Conservation (phyloP, 2,329 filamentous ascomycete species). For the Penicillium sp. region DNA sequence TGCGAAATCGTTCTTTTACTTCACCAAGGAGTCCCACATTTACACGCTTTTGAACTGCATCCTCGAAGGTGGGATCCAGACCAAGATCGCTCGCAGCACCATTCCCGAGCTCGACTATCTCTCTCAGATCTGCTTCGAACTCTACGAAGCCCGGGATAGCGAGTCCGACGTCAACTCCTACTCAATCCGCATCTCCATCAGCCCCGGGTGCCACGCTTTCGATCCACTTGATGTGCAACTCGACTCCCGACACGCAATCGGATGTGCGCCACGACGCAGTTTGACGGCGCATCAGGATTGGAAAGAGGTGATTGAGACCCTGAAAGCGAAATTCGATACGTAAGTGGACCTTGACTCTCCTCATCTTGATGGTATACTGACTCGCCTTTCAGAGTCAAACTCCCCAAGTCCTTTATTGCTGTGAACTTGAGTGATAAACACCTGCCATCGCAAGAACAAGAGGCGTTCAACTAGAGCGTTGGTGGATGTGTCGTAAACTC, state of each 20-base stretch:
- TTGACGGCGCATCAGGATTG: constrained; percentile 90
- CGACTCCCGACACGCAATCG: constrained; percentile 94
- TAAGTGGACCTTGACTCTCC: constrained; percentile 48
- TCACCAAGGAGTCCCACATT: constrained; percentile 98
- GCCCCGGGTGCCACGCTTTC: constrained; percentile 92
- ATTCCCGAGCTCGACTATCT: constrained; percentile 98
- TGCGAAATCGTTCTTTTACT: constrained; percentile 96
- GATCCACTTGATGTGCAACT: constrained; percentile 95
- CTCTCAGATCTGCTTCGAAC: constrained; percentile 95
- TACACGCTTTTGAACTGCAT: constrained; percentile 98
- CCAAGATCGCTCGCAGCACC: constrained; percentile 91
- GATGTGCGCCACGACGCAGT: constrained; percentile 84
- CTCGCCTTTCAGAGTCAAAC: constrained; percentile 42
- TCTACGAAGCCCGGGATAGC: constrained; percentile 90
- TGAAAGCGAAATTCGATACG: constrained; percentile 94
- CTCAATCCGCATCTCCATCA: constrained; percentile 93
- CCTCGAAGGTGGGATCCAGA: constrained; percentile 91
- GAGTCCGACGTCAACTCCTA: constrained; percentile 81
- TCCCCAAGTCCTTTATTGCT: constrained; percentile 53
- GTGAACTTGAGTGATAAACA: constrained; percentile 54
- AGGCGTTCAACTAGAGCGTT: background rate
- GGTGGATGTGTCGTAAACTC: background rate
- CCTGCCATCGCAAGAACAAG: constrained; percentile 22
- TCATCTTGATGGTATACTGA: background rate
- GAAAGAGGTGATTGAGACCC: constrained; percentile 94